phyloP scores from a whole-genome alignment of 169 alveolate species.

The Plasmodium malariae region DNA sequence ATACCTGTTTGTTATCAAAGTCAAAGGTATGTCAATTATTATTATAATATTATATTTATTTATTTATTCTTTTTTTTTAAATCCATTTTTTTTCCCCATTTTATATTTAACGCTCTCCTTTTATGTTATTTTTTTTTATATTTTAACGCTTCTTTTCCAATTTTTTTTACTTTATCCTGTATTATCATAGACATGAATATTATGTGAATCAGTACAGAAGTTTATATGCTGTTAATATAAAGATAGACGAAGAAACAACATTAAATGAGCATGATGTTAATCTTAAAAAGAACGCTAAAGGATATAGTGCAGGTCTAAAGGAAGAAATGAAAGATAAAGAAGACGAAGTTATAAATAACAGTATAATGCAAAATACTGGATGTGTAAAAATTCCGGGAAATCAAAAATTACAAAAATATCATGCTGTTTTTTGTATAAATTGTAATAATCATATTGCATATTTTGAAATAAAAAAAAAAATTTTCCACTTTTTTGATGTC shows the following conservation, averaged over 20 bases:
- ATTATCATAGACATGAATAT: slow-evolving; percentile 30
- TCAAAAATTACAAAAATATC: slow-evolving; percentile 38
- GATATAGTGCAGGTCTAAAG: background rate
- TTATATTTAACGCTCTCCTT: background rate
- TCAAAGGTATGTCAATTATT: slow-evolving; percentile 21
- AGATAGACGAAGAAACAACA: slow-evolving; percentile 26
- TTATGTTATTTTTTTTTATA: background rate
- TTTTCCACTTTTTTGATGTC: slow-evolving; percentile 73
- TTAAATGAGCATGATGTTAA: slow-evolving; percentile 51
- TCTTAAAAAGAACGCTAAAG: background rate
- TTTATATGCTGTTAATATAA: slow-evolving; percentile 59
- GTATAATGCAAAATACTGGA: slow-evolving; percentile 5
- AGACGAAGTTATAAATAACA: background rate
- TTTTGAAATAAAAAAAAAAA: slow-evolving; percentile 55
- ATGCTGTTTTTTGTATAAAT: slow-evolving; percentile 72
- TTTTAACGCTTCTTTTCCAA: background rate
- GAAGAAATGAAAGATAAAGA: background rate
- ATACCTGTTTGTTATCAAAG: slow-evolving; percentile 74
- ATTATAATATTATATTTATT: too few species aligned
- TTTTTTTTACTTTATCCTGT: background rate
- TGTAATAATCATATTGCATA: slow-evolving; percentile 74
- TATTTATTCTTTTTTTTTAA: slow-evolving; percentile 9
- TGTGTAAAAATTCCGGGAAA: background rate
- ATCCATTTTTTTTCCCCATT: background rate
- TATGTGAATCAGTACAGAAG: slow-evolving; percentile 70